These are phyloP conservation scores for Aspergillus aculeatus DNA, from an alignment of 2,329 filamentous ascomycete genomes.

Conservation along the genomic window DNA sequence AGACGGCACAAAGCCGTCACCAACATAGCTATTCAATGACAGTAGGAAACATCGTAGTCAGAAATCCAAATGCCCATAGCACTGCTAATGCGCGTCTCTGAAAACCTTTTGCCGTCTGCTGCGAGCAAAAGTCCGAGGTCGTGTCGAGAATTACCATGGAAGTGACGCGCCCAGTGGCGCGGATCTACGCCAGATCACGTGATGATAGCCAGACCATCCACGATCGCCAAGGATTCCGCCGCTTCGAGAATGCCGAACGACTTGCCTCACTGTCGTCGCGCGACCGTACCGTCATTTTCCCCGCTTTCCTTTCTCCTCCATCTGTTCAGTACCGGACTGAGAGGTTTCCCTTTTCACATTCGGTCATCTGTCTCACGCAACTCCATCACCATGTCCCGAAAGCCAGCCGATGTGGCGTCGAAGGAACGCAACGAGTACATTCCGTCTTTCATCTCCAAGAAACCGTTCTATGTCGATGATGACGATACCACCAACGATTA, in stretches of 20 bases:
- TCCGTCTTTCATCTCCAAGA: constrained; percentile 94
- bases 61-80: not conserved
- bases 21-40: constrained; percentile 23
- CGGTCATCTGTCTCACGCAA: not conserved
- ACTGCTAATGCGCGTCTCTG: not conserved
- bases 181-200: constrained; percentile 33
- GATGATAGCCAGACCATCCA: constrained; percentile 11
- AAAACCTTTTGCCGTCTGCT: not conserved
- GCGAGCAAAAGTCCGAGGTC: not conserved
- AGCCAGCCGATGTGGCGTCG: constrained; percentile 53
- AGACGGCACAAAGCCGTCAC: constrained; percentile 22
- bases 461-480: constrained; percentile 89
- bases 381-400: constrained; percentile 37
- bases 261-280: not conserved
- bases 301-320: constrained; percentile 4
- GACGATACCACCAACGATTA: constrained; percentile 77
- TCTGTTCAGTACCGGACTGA: not conserved
- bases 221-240: constrained; percentile 6
- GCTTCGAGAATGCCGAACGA: not conserved
- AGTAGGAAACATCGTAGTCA: constrained; percentile 8
- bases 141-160: constrained; percentile 3
- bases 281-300: not conserved
- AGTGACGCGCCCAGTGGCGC: constrained; percentile 21
- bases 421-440: constrained; percentile 99
- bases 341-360: not conserved